Conservation (phyloP, 192 early-diverging fungal genomes). For the Paraglomus brasilianum region DNA sequence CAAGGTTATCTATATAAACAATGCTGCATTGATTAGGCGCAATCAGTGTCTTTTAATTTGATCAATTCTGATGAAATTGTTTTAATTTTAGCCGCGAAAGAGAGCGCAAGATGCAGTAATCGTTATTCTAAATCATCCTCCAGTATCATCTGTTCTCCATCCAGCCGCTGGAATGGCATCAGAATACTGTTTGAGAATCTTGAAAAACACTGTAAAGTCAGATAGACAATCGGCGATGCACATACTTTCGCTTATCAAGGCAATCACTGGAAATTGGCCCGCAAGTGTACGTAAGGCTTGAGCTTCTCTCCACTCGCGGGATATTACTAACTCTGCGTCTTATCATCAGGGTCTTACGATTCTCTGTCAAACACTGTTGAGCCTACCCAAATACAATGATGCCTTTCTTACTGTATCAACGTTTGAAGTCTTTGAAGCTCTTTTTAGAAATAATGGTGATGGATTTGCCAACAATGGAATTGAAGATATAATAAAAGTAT, state of each 20-base stretch:
- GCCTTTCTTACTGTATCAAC: constrained; percentile 74
- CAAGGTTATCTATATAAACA: constrained; percentile 53
- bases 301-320: constrained; percentile 33
- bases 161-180: constrained; percentile 65
- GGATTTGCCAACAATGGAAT: constrained; percentile 43
- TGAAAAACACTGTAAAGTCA: constrained; percentile 55
- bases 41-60: background rate
- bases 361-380: constrained; percentile 72
- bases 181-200: constrained; percentile 59
- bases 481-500: background rate
- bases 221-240: constrained; percentile 62
- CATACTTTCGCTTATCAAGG: constrained; percentile 70
- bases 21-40: background rate
- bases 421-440: constrained; percentile 68
- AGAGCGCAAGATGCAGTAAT: constrained; percentile 82
- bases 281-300: constrained; percentile 30
- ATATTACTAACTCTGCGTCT: constrained; percentile 41
- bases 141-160: constrained; percentile 68
- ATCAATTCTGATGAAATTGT: background rate
- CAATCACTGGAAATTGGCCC: constrained; percentile 57
- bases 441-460: constrained; percentile 52
- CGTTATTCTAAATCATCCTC: constrained; percentile 66
- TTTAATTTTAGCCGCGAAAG: constrained; percentile 56
- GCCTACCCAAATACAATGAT: constrained; percentile 77
- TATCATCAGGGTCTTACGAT: constrained; percentile 40